Conservation (phyloP, 306 rosid species). For the Dalbergia cochinchinensis region DNA sequence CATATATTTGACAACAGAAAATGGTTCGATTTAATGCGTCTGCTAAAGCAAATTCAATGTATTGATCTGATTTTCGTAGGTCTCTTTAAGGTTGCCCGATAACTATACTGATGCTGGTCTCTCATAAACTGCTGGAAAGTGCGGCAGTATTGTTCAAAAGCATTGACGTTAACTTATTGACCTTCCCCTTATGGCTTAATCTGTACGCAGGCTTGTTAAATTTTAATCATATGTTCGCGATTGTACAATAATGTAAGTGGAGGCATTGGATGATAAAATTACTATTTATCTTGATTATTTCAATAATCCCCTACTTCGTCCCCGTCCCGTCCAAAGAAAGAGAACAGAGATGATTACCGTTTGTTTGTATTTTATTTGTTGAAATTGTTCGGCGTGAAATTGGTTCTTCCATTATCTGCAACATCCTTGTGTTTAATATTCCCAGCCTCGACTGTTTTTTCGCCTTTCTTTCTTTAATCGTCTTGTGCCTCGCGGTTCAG, state of each 20-base stretch:
- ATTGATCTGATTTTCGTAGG: constrained; percentile 40
- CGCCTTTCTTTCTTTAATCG: not conserved
- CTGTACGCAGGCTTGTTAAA: constrained; percentile 4
- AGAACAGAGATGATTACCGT: not conserved
- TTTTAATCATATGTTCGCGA: constrained; percentile 24
- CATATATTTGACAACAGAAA: not conserved
- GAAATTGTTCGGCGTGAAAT: not conserved
- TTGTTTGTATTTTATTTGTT: not conserved
- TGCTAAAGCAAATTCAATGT: constrained; percentile 22
- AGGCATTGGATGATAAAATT: constrained; percentile 37
- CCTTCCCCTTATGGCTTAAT: constrained; percentile 35
- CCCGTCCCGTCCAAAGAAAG: not conserved
- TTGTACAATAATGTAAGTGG: constrained; percentile 51
- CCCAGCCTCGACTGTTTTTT: not conserved
- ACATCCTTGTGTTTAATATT: not conserved
- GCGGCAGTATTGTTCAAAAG: constrained; percentile 40
- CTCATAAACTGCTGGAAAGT: constrained; percentile 28
- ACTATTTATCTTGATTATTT: not conserved
- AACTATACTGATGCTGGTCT: constrained; percentile 37
- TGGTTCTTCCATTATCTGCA: not conserved
- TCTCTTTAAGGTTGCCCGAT: constrained; percentile 20
- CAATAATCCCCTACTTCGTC: constrained; percentile 16
- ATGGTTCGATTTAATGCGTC: constrained; percentile 12
- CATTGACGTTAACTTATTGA: constrained; percentile 5
- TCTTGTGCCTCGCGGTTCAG: not conserved